Percentiles rank a stretch among this genome's conserved stretches.
Evolutionary conservation across 1,139 yeast genomes (phyloP).

Genomic region (Pichia sp.): DNA sequence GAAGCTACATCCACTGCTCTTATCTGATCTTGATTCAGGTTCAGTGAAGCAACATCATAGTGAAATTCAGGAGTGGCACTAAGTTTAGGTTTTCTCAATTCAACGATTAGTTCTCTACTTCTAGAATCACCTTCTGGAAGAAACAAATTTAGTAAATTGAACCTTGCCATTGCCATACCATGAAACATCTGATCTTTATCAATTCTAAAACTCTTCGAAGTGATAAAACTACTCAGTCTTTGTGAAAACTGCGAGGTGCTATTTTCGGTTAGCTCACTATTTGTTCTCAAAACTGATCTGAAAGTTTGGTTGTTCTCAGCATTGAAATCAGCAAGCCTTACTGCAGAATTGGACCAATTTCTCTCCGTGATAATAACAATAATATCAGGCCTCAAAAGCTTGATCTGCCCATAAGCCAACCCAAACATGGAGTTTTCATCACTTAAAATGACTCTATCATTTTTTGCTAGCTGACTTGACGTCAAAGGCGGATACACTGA

Average conservation of each 20-base stretch:
- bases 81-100: constrained; percentile 48
- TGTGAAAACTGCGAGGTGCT: background rate
- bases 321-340: constrained; percentile 42
- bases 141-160: constrained; percentile 67
- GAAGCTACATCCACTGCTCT: constrained; percentile 64
- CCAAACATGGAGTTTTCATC: constrained; percentile 80
- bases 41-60: constrained; percentile 18
- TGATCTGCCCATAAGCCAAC: constrained; percentile 59
- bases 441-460: constrained; percentile 66
- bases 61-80: constrained; percentile 28
- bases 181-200: constrained; percentile 78
- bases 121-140: constrained; percentile 45
- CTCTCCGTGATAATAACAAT: constrained; percentile 48
- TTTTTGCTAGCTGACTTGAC: constrained; percentile 43
- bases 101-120: constrained; percentile 61
- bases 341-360: constrained; percentile 45
- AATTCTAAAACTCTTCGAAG: constrained; percentile 46
- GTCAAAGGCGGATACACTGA: constrained; percentile 29
- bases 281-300: constrained; percentile 37
- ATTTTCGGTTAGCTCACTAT: background rate
- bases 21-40: constrained; percentile 65
- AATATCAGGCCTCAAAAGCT: constrained; percentile 38
- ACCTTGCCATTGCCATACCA: constrained; percentile 75
- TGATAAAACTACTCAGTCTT: constrained; percentile 4
- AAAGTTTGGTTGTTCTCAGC: constrained; percentile 45